Conservation (phyloP, 257 asterid genomes). For the Solanum rostratum region DNA sequence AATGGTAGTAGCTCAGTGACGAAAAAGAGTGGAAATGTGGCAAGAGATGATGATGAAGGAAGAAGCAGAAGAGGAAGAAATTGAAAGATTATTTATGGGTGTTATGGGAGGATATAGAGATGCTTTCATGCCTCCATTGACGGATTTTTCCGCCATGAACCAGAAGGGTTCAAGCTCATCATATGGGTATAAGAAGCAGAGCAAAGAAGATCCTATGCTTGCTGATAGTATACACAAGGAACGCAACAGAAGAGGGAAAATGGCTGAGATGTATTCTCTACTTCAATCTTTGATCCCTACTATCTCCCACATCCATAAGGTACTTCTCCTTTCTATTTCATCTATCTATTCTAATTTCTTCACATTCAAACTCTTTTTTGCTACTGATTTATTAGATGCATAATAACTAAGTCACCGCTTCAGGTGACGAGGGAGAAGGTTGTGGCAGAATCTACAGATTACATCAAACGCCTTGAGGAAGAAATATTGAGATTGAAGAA, state of each 20-base stretch:
- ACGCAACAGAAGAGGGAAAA: slow-evolving; percentile 22
- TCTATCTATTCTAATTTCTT: not conserved
- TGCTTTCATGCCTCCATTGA: slow-evolving; percentile 32
- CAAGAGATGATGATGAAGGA: not conserved
- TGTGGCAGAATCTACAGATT: slow-evolving; percentile 25
- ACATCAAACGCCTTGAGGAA: slow-evolving; percentile 34
- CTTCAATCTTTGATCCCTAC: slow-evolving; percentile 56
- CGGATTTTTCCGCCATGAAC: slow-evolving; percentile 7
- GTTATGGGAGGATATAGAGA: slow-evolving; percentile 50
- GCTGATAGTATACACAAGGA: not conserved
- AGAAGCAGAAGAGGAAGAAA: slow-evolving; percentile 25
- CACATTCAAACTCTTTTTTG: not conserved
- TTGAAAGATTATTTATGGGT: slow-evolving; percentile 25
- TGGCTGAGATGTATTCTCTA: slow-evolving; percentile 27
- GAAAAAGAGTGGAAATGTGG: not conserved
- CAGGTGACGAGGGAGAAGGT: slow-evolving; percentile 44
- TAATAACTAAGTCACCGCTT: not conserved
- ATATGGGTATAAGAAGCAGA: slow-evolving; percentile 1
- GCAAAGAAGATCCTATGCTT: not conserved
- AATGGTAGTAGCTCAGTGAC: not conserved
- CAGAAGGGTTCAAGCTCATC: not conserved
- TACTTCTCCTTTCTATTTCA: not conserved
- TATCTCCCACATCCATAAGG: slow-evolving; percentile 30
- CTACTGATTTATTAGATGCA: too few species aligned
- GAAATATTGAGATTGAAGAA: slow-evolving; percentile 46